phyloP scores from a whole-genome alignment of 495 filamentous ascomycete genomes.

The Friedmanniomyces endolithicus region DNA sequence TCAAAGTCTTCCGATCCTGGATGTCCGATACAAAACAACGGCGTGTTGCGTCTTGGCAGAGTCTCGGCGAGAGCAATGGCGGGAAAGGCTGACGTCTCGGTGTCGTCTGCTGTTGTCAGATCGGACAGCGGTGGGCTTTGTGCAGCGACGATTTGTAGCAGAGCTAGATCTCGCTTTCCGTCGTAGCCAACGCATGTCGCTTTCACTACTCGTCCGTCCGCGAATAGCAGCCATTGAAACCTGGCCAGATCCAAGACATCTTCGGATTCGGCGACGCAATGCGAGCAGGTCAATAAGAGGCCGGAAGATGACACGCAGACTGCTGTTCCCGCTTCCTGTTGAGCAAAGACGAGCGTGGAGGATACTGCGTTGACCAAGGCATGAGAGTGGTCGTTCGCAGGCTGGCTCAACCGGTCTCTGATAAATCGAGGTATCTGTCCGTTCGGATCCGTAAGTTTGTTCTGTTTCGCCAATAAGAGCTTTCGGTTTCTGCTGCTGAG shows the following conservation, averaged over 20 bases:
- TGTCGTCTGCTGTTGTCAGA: too few relatives aligned
- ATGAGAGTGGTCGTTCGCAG: background rate
- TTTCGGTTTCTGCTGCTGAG: background rate
- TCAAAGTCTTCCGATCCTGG: slow-evolving; percentile 38
- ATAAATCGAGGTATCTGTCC: background rate
- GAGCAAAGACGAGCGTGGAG: slow-evolving; percentile 39
- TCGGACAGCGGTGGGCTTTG: slow-evolving; percentile 2
- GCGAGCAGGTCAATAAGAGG: slow-evolving; percentile 36
- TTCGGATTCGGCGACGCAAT: slow-evolving; percentile 34
- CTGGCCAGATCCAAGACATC: slow-evolving; percentile 21
- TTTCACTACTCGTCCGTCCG: slow-evolving; percentile 28
- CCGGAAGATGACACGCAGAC: slow-evolving; percentile 35
- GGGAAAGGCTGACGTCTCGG: slow-evolving; percentile 9
- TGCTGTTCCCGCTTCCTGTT: slow-evolving; percentile 37
- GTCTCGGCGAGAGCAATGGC: slow-evolving; percentile 1
- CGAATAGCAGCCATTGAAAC: slow-evolving; percentile 32
- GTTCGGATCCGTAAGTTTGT: background rate
- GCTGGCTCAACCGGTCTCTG: background rate
- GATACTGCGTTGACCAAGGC: slow-evolving; percentile 10
- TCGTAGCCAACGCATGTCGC: slow-evolving; percentile 33
- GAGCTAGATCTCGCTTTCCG: slow-evolving; percentile 30
- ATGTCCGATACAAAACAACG: slow-evolving; percentile 31
- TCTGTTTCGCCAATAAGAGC: background rate
- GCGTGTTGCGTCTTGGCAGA: background rate
- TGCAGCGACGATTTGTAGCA: slow-evolving; percentile 29